A percentile compares a stretch with the other conserved stretches of the same genome.
Conservation (phyloP, 1,284 basidiomycete species). For the Ceratobasidium sp. region DNA sequence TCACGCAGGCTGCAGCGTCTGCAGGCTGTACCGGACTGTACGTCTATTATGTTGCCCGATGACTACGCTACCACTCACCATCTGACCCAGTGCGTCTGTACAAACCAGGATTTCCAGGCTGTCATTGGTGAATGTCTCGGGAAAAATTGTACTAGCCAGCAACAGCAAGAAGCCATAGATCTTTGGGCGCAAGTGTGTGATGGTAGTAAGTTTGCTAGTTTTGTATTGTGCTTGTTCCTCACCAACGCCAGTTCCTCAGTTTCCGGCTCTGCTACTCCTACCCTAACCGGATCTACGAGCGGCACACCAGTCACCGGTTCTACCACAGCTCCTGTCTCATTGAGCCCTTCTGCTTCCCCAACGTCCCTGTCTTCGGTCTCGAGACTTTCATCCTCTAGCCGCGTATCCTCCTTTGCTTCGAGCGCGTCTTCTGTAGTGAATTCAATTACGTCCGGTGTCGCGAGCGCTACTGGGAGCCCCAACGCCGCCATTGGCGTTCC, state of each 20-base stretch:
- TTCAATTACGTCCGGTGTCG: not conserved
- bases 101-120: no score
- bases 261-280: no score
- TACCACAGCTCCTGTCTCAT: not conserved
- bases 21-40: conserved; percentile 1
- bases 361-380: not conserved
- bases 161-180: no score
- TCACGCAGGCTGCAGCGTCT: not conserved
- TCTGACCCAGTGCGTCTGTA: not conserved
- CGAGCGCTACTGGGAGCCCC: not conserved
- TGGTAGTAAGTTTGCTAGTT: no score
- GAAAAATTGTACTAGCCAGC: no score
- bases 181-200: no score
- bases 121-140: no score
- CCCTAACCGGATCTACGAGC: no score
- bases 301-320: not conserved
- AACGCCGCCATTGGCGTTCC: not conserved
- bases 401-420: not conserved
- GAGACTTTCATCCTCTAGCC: not conserved
- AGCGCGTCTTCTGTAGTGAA: not conserved
- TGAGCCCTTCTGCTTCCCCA: no score
- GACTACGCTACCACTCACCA: not conserved
- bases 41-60: no score
- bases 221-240: no score
- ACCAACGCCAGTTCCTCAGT: no score